These are phyloP conservation scores for Saturnispora besseyi DNA, from an alignment of 805 yeast species.

Conservation along the genomic window DNA sequence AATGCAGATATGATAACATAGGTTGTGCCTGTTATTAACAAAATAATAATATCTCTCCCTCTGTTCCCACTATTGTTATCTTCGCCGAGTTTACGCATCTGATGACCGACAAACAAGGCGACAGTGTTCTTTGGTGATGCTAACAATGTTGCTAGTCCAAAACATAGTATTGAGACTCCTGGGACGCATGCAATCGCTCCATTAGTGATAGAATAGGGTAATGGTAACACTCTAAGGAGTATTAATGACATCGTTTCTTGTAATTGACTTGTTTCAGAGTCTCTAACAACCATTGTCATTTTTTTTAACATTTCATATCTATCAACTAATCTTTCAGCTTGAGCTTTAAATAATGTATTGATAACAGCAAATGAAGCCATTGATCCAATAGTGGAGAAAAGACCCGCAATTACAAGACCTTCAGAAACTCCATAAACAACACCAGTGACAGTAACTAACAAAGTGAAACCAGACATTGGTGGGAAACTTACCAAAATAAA, in stretches of 20 bases:
- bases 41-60: conserved; percentile 54
- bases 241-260: conserved; percentile 59
- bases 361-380: conserved; percentile 63
- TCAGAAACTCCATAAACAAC: conserved; percentile 82
- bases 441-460: conserved; percentile 60
- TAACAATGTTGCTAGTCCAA: conserved; percentile 59
- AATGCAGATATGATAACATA: conserved; percentile 56
- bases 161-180: conserved; percentile 52
- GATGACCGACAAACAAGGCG: conserved; percentile 69
- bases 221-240: conserved; percentile 76
- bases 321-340: conserved; percentile 53
- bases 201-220: conserved; percentile 86
- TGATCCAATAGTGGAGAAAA: conserved; percentile 67
- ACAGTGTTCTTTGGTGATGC: conserved; percentile 79
- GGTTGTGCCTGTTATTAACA: conserved; percentile 46
- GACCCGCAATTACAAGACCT: conserved; percentile 59
- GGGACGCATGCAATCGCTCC: conserved; percentile 91
- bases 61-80: conserved; percentile 37
- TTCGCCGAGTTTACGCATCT: conserved; percentile 61
- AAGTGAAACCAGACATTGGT: conserved; percentile 77
- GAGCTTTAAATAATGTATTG: conserved; percentile 45
- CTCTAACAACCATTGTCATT: conserved; percentile 63
- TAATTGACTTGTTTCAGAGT: conserved; percentile 31
- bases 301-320: conserved; percentile 62
- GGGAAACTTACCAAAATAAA: conserved; percentile 76